Conservation (phyloP, 352 stramenopile genomes). For the Phytopythium helicoides region DNA sequence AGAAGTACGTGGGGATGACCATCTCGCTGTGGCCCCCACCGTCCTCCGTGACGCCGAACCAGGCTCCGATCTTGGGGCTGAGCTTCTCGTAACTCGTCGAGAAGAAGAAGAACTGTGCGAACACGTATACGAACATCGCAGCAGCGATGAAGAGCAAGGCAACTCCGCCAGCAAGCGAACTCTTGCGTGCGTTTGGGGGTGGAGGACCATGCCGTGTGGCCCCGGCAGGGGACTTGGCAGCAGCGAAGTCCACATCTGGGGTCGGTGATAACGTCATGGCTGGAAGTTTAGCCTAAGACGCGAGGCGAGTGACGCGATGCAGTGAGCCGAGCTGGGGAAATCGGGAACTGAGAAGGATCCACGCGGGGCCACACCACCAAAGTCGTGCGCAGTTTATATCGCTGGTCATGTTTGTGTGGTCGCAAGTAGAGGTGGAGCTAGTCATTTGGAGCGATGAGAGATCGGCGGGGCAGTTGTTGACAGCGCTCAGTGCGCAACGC, state of each 20-base stretch:
- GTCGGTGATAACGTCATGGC: neutral
- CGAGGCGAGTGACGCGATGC: neutral
- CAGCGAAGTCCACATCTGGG: neutral
- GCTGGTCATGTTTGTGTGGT: neutral
- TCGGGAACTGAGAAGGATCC: neutral
- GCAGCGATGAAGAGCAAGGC: constrained; percentile 3
- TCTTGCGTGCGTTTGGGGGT: no score
- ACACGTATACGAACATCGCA: constrained; percentile 5
- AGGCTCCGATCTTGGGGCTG: constrained; percentile 16
- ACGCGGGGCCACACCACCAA: neutral
- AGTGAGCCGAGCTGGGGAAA: neutral
- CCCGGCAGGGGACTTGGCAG: neutral
- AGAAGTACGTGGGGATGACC: constrained; percentile 22
- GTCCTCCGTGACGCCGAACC: constrained; percentile 21
- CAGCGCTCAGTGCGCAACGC: no score
- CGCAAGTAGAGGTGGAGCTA: constrained; percentile 3
- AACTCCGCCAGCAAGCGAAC: neutral
- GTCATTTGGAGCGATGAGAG: neutral
- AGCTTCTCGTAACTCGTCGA: constrained; percentile 8
- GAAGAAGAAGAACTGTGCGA: constrained; percentile 8
- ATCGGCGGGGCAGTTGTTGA: no score
- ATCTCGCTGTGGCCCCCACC: constrained; percentile 14
- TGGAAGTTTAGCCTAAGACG: neutral
- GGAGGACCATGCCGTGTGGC: neutral
- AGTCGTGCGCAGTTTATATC: neutral